Base-by-base conservation (phyloP, 257 asterid species). In the Nicotiana tomentosiformis region DNA sequence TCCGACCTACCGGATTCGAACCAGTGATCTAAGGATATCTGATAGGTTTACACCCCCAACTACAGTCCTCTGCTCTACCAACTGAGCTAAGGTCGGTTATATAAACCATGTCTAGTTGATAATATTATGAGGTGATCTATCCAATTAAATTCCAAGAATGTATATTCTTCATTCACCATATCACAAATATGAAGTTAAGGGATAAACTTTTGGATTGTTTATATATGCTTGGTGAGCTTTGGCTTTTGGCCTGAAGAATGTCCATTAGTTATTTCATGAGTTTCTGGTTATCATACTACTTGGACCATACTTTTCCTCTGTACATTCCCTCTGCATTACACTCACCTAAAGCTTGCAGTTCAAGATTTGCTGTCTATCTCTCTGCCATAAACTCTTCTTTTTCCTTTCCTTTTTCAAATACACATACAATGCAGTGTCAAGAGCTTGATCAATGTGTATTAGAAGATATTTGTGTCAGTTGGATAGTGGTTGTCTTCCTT, bases 1-100 rank as follows among this genome's bases (percentile, higher is more conserved):
- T 39, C 78, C 11, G 64, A 56, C 61, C 61, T 16, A 11, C 57
- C 57, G 57, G 57, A 51, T 51, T 51, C 57, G 57, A 51, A 51
- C 16, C 57, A 51, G 57, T 11, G 57, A 55, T n/a, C 60, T 14
- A 65, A 65, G 7, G 30, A 65, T 77, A 10, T 55, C 81, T 53
- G 67, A 33, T 16, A 55, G 51, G 67, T 8, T 29, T 29, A 77
- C 15, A 10, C 43, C 39, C 39, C 66, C 10, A 32, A 77, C 66
- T 77, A 53, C 46, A 53, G 65, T 77, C 81, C 81, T 77, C 81
- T 16, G 66, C 46, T 77, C 81, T 51, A 77, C 66, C 12, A 53
- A 77, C 81, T 77, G 81, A 77, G 23, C 66, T 51, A 77, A 77
- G 65, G 81, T 77, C 81, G 15, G 81, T 23, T 53, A 15, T 30